These are phyloP conservation scores for Mediolabrus comicus DNA, from an alignment of 108 stramenopile species.

Conservation along the genomic window DNA sequence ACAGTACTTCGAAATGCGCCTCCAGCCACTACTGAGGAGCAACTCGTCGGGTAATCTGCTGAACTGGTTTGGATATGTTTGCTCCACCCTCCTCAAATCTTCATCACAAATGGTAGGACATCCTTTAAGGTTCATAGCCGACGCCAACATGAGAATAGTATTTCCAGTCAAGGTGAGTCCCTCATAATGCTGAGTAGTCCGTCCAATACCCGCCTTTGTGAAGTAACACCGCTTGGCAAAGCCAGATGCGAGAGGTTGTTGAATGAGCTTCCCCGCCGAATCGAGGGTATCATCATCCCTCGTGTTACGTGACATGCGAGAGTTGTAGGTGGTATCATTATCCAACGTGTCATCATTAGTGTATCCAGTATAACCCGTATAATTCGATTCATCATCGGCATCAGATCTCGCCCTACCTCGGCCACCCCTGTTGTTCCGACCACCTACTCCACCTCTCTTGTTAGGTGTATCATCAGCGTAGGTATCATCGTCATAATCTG, in stretches of 20 bases:
- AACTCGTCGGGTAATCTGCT: slow-evolving; percentile 83
- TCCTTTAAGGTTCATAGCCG: slow-evolving; percentile 88
- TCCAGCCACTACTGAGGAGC: slow-evolving; percentile 77
- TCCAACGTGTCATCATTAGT: slow-evolving; percentile 1
- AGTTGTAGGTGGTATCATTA: slow-evolving; percentile 1
- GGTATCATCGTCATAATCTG: slow-evolving; percentile 36
- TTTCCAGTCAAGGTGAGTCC: slow-evolving; percentile 84
- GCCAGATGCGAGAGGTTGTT: slow-evolving; percentile 67
- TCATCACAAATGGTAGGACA: slow-evolving; percentile 93
- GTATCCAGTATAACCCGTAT: slow-evolving; percentile 14
- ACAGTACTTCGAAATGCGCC: slow-evolving; percentile 83
- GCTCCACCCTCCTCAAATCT: slow-evolving; percentile 84
- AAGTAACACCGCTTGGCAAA: slow-evolving; percentile 90
- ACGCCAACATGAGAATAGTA: slow-evolving; percentile 81
- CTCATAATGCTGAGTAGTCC: slow-evolving; percentile 84
- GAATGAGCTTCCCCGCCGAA: slow-evolving; percentile 21
- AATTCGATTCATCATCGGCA: slow-evolving; percentile 24
- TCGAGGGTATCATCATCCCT: slow-evolving; percentile 8
- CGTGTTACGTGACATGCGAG: neutral
- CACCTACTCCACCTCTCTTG: neutral
- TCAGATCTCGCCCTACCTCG: slow-evolving; percentile 22
- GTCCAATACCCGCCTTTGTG: slow-evolving; percentile 84
- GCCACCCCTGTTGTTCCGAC: neutral
- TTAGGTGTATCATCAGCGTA: slow-evolving; percentile 8
- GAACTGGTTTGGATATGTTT: slow-evolving; percentile 86